Evolutionary conservation across 805 yeast species (phyloP).

Genomic region (Candida verbasci): DNA sequence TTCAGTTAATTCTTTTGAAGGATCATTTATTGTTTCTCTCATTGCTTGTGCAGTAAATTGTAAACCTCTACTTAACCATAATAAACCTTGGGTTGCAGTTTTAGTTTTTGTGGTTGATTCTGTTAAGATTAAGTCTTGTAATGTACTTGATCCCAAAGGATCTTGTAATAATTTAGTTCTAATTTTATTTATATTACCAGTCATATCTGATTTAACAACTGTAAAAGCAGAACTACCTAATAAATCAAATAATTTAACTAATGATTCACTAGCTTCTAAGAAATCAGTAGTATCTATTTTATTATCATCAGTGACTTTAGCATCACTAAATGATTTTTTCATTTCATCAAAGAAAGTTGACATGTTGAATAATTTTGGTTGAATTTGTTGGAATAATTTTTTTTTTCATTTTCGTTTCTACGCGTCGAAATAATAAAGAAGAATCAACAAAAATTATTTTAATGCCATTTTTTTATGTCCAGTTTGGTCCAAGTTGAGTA

Average conservation of each 20-base stretch:
- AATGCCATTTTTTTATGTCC: too few relatives aligned
- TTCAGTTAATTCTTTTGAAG: constrained; percentile 60
- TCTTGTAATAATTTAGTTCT: constrained; percentile 59
- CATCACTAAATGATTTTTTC: constrained; percentile 72
- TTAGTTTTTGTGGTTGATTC: constrained; percentile 67
- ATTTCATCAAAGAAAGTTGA: constrained; percentile 78
- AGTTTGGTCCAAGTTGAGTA: too few relatives aligned
- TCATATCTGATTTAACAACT: constrained; percentile 84
- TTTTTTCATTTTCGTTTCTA: too few relatives aligned
- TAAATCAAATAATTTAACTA: constrained; percentile 77
- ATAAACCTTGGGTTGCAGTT: constrained; percentile 84
- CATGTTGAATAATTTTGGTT: constrained; percentile 33
- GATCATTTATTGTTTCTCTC: constrained; percentile 69
- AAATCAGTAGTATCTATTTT: constrained; percentile 73
- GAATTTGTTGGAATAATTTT: neutral
- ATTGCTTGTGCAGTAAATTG: constrained; percentile 88
- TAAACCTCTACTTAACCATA: constrained; percentile 84
- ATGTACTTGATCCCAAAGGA: constrained; percentile 60
- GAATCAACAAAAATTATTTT: too few relatives aligned
- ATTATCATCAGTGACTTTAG: constrained; percentile 49
- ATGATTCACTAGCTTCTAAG: constrained; percentile 77
- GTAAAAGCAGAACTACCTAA: constrained; percentile 81
- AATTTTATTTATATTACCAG: constrained; percentile 77
- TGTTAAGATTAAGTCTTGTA: constrained; percentile 71
- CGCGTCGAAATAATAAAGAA: neutral